These are phyloP conservation scores for Pyracantha coccinea DNA, from an alignment of 331 rosid genomes.

Conservation along the genomic window DNA sequence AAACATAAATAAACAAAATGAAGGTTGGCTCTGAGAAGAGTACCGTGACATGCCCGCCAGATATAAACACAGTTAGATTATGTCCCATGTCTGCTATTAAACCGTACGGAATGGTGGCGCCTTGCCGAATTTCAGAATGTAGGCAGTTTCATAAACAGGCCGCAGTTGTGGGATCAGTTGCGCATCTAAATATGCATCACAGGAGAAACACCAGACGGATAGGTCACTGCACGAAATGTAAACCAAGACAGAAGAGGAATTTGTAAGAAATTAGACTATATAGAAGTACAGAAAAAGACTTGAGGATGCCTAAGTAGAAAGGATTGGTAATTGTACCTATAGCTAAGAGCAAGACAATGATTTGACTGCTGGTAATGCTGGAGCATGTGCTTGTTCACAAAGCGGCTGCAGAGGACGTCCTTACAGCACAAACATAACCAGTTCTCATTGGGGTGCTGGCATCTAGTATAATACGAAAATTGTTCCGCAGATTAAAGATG, in stretches of 20 bases:
- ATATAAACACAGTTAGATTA: background rate
- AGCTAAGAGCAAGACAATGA: slow-evolving; percentile 68
- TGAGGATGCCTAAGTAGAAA: background rate
- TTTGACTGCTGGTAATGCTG: slow-evolving; percentile 34
- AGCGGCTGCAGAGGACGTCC: slow-evolving; percentile 70
- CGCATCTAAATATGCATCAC: slow-evolving; percentile 85
- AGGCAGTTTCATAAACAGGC: slow-evolving; percentile 52
- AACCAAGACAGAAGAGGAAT: background rate
- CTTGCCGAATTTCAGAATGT: slow-evolving; percentile 55
- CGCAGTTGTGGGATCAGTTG: slow-evolving; percentile 58
- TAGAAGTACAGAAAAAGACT: background rate
- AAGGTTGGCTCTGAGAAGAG: background rate
- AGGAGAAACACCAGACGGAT: slow-evolving; percentile 87
- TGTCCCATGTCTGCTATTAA: background rate
- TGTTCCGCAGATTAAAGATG: background rate
- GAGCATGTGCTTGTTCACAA: slow-evolving; percentile 86
- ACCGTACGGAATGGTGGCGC: slow-evolving; percentile 39
- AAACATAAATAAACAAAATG: background rate
- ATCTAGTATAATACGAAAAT: slow-evolving; percentile 23
- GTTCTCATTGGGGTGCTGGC: slow-evolving; percentile 71
- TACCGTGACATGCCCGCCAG: background rate
- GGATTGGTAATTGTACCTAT: slow-evolving; percentile 35
- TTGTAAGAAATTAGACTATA: background rate
- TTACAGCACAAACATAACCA: slow-evolving; percentile 25
- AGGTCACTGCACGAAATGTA: slow-evolving; percentile 43